Percentiles rank a stretch among this genome's conserved stretches.
These are phyloP conservation scores for Tetracladium maxilliforme DNA, from an alignment of 2,329 filamentous ascomycete genomes.

Conservation along the genomic window DNA sequence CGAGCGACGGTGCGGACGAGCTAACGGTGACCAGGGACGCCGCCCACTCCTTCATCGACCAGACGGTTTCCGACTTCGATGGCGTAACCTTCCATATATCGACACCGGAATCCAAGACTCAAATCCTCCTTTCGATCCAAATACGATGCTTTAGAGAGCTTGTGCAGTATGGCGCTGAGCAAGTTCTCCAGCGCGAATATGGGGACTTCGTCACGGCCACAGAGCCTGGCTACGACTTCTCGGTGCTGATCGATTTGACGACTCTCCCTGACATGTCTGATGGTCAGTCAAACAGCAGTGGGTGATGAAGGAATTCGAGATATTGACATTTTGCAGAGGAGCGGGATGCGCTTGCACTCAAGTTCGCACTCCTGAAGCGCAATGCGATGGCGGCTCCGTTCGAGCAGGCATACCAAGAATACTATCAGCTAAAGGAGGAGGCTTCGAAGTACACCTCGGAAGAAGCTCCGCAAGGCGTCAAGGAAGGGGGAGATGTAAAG, in stretches of 20 bases:
- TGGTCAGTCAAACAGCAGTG: constrained; percentile 53
- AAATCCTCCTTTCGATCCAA: constrained; percentile 87
- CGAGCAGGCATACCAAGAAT: constrained; percentile 90
- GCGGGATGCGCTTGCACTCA: constrained; percentile 71
- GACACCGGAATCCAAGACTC: constrained; percentile 82
- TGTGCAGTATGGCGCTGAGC: constrained; percentile 80
- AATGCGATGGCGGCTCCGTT: constrained; percentile 99
- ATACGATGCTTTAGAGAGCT: constrained; percentile 93
- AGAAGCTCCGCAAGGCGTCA: constrained; percentile 78
- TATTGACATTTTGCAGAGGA: constrained; percentile 39
- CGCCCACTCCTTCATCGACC: constrained; percentile 60
- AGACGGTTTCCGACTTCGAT: constrained; percentile 98
- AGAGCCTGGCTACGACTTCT: constrained; percentile 93
- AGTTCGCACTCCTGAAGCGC: constrained; percentile 85
- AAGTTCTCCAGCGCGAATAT: constrained; percentile 89
- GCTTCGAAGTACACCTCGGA: constrained; percentile 88
- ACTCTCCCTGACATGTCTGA: constrained; percentile 70
- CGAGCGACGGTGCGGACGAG: not conserved
- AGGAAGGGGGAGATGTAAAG: constrained; percentile 84
- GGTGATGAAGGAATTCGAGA: not conserved
- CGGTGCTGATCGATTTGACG: constrained; percentile 78
- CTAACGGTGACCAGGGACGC: too few relatives aligned
- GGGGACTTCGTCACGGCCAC: constrained; percentile 77
- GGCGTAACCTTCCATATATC: constrained; percentile 98
- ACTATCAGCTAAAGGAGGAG: constrained; percentile 73